Percentiles rank a stretch among this genome's conserved stretches.
Conservation (phyloP, 2,329 filamentous ascomycete species). For the Aphanoascus verrucosus region DNA sequence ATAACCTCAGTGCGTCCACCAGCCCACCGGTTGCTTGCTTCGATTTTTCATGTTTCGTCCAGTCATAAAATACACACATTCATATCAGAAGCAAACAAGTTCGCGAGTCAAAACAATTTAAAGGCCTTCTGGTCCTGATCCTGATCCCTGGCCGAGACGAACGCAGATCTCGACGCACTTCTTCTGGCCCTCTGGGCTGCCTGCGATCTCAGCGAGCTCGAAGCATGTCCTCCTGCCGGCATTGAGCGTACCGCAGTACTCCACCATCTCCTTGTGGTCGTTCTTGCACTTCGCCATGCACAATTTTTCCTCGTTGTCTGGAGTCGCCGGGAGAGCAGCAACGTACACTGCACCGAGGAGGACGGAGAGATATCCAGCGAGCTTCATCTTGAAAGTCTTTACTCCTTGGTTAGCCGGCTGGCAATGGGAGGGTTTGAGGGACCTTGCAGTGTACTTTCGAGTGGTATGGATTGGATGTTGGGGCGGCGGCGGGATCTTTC, state of each 20-base stretch:
- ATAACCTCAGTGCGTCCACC: too few relatives aligned
- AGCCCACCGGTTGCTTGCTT: too few relatives aligned
- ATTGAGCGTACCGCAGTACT: not conserved
- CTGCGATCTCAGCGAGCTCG: not conserved
- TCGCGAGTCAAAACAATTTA: not conserved
- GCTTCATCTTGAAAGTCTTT: slow-evolving; percentile 6
- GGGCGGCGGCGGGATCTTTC: too few relatives aligned
- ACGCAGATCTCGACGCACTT: slow-evolving; percentile 6
- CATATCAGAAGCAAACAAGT: not conserved
- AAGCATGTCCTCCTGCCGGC: not conserved
- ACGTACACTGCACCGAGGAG: slow-evolving; percentile 7
- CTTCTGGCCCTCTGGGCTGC: slow-evolving; percentile 2
- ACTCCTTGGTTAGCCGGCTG: not conserved
- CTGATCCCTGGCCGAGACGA: not conserved
- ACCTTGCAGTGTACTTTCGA: not conserved
- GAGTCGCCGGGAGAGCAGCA: not conserved
- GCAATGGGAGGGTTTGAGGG: not conserved
- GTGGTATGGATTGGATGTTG: not conserved
- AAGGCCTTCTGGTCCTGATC: too few relatives aligned
- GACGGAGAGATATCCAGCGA: slow-evolving; percentile 4
- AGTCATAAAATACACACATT: not conserved
- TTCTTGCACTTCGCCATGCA: slow-evolving; percentile 7
- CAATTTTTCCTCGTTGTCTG: not conserved
- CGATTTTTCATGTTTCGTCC: too few relatives aligned
- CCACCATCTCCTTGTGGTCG: slow-evolving; percentile 3